Conservation (phyloP, 2,329 filamentous ascomycete genomes). For the Leptodontidium sp. region DNA sequence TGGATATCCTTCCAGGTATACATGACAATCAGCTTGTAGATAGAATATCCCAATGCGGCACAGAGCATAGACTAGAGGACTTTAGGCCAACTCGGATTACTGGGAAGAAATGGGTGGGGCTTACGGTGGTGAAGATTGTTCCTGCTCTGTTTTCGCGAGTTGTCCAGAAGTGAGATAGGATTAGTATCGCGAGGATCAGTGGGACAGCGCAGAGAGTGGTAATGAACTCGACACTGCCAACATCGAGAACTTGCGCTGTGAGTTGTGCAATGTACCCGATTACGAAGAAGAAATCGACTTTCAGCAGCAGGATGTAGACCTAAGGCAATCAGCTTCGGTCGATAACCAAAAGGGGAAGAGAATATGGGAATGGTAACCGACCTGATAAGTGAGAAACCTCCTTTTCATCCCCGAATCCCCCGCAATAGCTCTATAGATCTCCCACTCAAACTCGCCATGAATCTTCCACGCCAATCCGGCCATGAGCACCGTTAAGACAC, state of each 20-base stretch:
- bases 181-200: background rate
- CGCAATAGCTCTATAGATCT: conserved; percentile 14
- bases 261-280: conserved; percentile 18
- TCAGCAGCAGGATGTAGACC: conserved; percentile 14
- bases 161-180: conserved; percentile 12
- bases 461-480: conserved; percentile 14
- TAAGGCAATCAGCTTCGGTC: background rate
- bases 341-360: no score
- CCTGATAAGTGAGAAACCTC: conserved; percentile 17
- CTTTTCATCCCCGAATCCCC: conserved; percentile 16
- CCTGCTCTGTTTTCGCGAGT: conserved; percentile 9
- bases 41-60: background rate
- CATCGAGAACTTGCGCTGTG: background rate
- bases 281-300: conserved; percentile 19
- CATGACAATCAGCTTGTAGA: conserved; percentile 14
- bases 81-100: background rate
- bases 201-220: conserved; percentile 11
- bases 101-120: background rate
- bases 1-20: conserved; percentile 10
- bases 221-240: conserved; percentile 14
- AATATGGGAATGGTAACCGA: background rate
- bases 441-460: conserved; percentile 17
- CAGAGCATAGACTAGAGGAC: background rate
- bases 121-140: conserved; percentile 12
- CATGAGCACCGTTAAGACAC: background rate